Base-by-base conservation (phyloP, 805 yeast species). In the Limtongozyma cylindracea region DNA sequence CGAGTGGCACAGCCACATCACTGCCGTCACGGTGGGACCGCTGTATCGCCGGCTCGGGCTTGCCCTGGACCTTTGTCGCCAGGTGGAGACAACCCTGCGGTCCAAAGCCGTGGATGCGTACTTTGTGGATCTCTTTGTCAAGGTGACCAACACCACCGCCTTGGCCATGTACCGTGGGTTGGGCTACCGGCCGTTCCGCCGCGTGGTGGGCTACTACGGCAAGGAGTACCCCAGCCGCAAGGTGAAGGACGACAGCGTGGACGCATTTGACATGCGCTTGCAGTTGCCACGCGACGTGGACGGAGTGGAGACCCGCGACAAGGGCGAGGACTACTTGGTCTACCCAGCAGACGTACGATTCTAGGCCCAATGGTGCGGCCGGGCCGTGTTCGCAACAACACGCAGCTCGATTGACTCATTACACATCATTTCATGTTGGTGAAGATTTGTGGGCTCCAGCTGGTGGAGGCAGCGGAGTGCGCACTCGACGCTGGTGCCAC, bases 1-100 rank as follows among this genome's bases (percentile, higher is more conserved):
- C 21, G 88, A 80, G 27, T 84, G 95, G 93, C 99, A 88, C 38
- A 64, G 92, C 1, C 99, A 88, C 41, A 80, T 88, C 22, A 78
- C 96, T 0, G 96, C 98, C 0, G 93, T 88, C 3, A 80, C 96
- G 0, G 72, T 88, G 1, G 71, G 72, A 27, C 69, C 76, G 8
- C 68, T 64, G 23, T 84, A 71, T 41, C 49, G 99, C 24, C 49
- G 96, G 28, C 54, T 84, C 10, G 91, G 93, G 2, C 48, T 88
- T 18, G 98, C 95, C 2, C 62, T 80, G 6, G 59, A 61, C 27
- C 49, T 88, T 19, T 80, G 94, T 35, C 49, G 60, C 21, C 63
- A 74, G 27, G 47, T 88, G 19, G 80, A 72, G 33, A 56, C 62
- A 19, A 58, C 69, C 20, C 74, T 91, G 1, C 55, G 62, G n/a